Evolutionary conservation across 192 early-diverging fungal species (phyloP).

Genomic region (Rhizoclosmatium globosum): DNA sequence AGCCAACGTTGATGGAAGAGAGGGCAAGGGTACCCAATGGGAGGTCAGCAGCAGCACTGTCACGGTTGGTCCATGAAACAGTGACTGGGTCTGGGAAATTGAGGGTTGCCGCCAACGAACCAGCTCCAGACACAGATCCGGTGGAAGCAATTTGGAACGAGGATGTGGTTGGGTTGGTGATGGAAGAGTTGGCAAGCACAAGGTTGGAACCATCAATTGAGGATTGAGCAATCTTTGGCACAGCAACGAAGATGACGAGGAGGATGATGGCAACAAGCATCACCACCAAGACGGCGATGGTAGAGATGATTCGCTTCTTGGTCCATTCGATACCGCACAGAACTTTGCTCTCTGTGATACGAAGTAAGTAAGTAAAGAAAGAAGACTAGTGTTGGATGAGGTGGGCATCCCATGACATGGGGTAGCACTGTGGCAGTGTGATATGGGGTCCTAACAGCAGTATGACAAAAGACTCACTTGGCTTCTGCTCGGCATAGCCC

Average conservation of each 20-base stretch:
- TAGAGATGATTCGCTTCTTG: not conserved
- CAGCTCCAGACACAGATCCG: constrained; percentile 40
- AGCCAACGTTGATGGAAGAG: not conserved
- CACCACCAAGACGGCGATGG: constrained; percentile 16
- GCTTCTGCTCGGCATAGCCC: too few species aligned
- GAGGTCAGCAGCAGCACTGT: constrained; percentile 12
- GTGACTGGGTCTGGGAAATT: constrained; percentile 35
- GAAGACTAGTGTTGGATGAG: not conserved
- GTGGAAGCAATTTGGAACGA: constrained; percentile 35
- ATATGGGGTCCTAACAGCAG: too few species aligned
- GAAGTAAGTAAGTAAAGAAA: not conserved
- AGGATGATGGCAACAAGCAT: constrained; percentile 14
- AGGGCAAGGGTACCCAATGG: constrained; percentile 9
- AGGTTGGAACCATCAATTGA: constrained; percentile 39
- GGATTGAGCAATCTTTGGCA: constrained; percentile 41
- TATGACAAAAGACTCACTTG: too few species aligned
- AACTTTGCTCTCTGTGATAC: not conserved
- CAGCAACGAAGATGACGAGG: constrained; percentile 18
- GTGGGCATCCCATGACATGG: not conserved
- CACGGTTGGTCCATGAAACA: constrained; percentile 42
- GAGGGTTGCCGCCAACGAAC: constrained; percentile 34
- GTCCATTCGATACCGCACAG: constrained; percentile 26
- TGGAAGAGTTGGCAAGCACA: constrained; percentile 33
- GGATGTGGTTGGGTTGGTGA: constrained; percentile 30
- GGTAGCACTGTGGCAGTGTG: too few species aligned